Percentiles rank a stretch among this genome's conserved stretches.
These are phyloP conservation scores for Leccinum ochraceum DNA, from an alignment of 768 basidiomycete genomes.

Conservation along the genomic window DNA sequence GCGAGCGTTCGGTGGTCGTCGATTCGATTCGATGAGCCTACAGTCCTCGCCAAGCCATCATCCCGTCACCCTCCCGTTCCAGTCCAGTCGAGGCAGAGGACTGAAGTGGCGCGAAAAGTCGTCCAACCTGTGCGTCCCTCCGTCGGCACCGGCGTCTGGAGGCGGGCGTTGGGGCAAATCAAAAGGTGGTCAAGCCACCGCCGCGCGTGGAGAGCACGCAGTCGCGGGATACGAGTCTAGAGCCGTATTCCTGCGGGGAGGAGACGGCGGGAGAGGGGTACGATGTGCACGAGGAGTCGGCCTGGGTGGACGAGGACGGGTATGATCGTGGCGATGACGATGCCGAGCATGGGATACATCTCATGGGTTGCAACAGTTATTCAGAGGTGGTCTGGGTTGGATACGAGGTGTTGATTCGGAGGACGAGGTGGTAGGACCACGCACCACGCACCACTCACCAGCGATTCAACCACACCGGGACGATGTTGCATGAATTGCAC, in stretches of 20 bases:
- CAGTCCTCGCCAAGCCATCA: slow-evolving; percentile 42
- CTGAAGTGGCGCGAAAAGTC: slow-evolving; percentile 47
- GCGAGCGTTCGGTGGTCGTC: slow-evolving; percentile 44
- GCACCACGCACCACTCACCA: too few relatives aligned
- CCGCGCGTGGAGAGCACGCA: slow-evolving; percentile 83
- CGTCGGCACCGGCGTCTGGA: background rate
- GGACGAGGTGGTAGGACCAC: slow-evolving; percentile 15
- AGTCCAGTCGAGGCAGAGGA: slow-evolving; percentile 45
- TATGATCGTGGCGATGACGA: slow-evolving; percentile 32
- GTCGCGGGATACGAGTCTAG: slow-evolving; percentile 78
- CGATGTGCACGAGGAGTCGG: slow-evolving; percentile 42
- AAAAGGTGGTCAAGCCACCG: slow-evolving; percentile 55
- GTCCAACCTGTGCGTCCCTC: slow-evolving; percentile 33
- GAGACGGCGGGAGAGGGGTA: slow-evolving; percentile 74
- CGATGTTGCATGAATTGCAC: too few relatives aligned
- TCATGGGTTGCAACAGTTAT: slow-evolving; percentile 71
- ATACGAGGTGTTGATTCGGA: slow-evolving; percentile 53
- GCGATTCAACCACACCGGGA: too few relatives aligned
- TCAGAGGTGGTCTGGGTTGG: slow-evolving; percentile 87
- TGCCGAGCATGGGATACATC: slow-evolving; percentile 66
- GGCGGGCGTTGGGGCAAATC: slow-evolving; percentile 13
- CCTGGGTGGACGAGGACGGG: slow-evolving; percentile 32
- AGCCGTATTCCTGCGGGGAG: slow-evolving; percentile 73
- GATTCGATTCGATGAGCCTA: slow-evolving; percentile 57
- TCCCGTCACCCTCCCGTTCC: slow-evolving; percentile 46